A percentile compares a stretch with the other conserved stretches of the same genome.
These are phyloP conservation scores for Lichtheimia ramosa DNA, from an alignment of 371 early-diverging fungal species.

Conservation along the genomic window DNA sequence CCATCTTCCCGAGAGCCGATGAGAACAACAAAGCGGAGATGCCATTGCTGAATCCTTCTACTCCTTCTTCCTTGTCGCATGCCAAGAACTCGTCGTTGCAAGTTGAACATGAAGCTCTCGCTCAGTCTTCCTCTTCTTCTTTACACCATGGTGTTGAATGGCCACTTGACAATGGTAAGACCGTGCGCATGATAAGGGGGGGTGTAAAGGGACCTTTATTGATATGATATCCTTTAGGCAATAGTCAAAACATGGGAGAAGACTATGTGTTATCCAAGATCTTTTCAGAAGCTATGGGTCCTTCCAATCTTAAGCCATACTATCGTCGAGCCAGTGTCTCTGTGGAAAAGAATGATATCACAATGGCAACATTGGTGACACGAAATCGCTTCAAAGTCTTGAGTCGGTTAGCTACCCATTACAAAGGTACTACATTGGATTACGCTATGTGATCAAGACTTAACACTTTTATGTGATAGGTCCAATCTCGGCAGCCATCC, in stretches of 20 bases:
- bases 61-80: too few species aligned
- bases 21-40: constrained; percentile 12
- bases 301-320: constrained; percentile 42
- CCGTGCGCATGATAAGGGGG: too few species aligned
- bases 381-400: constrained; percentile 46
- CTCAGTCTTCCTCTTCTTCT: neutral
- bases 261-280: constrained; percentile 41
- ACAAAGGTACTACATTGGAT: constrained; percentile 23
- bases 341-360: constrained; percentile 23
- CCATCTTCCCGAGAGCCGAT: constrained; percentile 19
- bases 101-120: too few species aligned
- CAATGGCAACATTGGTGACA: constrained; percentile 49
- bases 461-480: constrained; percentile 10
- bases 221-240: neutral
- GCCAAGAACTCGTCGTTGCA: too few species aligned
- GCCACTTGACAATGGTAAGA: constrained; percentile 17
- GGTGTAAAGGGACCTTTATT: too few species aligned
- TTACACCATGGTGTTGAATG: constrained; percentile 5
- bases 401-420: constrained; percentile 40
- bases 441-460: neutral
- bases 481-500: constrained; percentile 55
- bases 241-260: constrained; percentile 17
- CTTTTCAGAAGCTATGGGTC: constrained; percentile 41
- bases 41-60: too few species aligned
- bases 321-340: constrained; percentile 28